Conservation (phyloP, 345 rosid genomes). For the Lumnitzera racemosa region DNA sequence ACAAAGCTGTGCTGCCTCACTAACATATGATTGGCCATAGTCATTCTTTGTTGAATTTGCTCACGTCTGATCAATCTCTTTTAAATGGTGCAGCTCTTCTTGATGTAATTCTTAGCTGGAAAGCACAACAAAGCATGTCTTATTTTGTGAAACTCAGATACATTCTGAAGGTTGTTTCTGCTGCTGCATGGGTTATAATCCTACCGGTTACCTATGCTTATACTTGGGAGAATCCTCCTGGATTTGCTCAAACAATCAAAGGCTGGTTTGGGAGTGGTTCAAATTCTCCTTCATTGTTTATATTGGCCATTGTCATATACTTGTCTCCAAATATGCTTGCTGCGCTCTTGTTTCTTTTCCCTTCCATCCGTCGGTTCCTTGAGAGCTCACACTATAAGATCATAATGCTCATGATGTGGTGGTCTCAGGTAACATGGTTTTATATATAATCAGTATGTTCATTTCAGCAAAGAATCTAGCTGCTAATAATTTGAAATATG, state of each 20-base stretch:
- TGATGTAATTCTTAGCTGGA: slow-evolving; percentile 89
- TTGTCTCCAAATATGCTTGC: slow-evolving; percentile 92
- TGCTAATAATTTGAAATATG: background rate
- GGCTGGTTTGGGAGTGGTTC: slow-evolving; percentile 83
- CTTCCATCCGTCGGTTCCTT: slow-evolving; percentile 83
- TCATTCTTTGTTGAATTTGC: background rate
- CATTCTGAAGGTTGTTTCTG: slow-evolving; percentile 82
- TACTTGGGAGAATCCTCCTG: slow-evolving; percentile 80
- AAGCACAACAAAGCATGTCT: slow-evolving; percentile 85
- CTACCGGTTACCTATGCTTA: slow-evolving; percentile 95
- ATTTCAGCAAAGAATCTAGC: too few species aligned
- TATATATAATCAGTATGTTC: too few species aligned
- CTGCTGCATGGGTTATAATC: slow-evolving; percentile 92
- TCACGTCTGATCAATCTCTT: slow-evolving; percentile 4
- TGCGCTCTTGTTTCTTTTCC: slow-evolving; percentile 80
- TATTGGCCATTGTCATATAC: slow-evolving; percentile 76
- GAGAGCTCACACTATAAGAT: slow-evolving; percentile 84
- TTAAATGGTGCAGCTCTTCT: slow-evolving; percentile 65
- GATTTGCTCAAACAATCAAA: slow-evolving; percentile 87
- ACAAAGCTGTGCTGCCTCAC: background rate
- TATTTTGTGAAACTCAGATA: slow-evolving; percentile 89
- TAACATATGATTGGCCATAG: background rate
- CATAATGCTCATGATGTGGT: slow-evolving; percentile 99
- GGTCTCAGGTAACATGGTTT: slow-evolving; percentile 81
- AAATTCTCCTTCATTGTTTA: slow-evolving; percentile 67